Evolutionary conservation across 1,139 yeast species (phyloP).

Genomic region (Blastobotrys petasosporus): DNA sequence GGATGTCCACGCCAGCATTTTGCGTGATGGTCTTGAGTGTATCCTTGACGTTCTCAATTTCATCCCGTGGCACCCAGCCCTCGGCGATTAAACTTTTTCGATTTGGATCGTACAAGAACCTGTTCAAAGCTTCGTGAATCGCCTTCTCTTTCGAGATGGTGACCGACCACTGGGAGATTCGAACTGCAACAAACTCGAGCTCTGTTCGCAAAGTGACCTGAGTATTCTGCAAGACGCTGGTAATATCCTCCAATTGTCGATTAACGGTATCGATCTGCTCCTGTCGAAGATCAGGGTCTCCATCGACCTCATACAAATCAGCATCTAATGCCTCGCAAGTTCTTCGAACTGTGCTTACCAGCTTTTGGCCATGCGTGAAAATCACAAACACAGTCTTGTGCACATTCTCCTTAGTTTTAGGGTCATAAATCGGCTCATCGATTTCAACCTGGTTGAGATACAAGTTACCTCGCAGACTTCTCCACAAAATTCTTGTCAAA

Average conservation of each 20-base stretch:
- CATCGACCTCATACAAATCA: slow-evolving; percentile 59
- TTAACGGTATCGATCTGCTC: slow-evolving; percentile 55
- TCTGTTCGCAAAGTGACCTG: slow-evolving; percentile 66
- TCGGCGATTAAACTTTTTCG: slow-evolving; percentile 92
- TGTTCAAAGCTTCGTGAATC: slow-evolving; percentile 68
- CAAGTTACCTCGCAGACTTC: slow-evolving; percentile 85
- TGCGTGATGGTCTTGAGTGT: slow-evolving; percentile 55
- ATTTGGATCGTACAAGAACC: slow-evolving; percentile 76
- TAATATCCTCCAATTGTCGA: slow-evolving; percentile 55
- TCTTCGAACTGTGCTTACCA: slow-evolving; percentile 60
- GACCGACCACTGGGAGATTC: slow-evolving; percentile 64
- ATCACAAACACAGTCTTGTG: slow-evolving; percentile 72
- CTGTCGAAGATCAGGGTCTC: slow-evolving; percentile 50
- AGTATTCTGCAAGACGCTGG: slow-evolving; percentile 66
- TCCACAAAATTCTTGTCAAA: slow-evolving; percentile 86
- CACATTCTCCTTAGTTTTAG: slow-evolving; percentile 43
- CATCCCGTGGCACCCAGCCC: slow-evolving; percentile 83
- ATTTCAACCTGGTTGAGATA: slow-evolving; percentile 68
- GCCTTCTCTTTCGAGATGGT: slow-evolving; percentile 64
- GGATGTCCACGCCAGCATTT: slow-evolving; percentile 50
- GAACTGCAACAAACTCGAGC: slow-evolving; percentile 66
- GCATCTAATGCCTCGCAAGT: slow-evolving; percentile 87
- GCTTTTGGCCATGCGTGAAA: slow-evolving; percentile 79
- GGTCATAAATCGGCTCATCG: slow-evolving; percentile 50
- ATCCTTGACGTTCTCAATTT: slow-evolving; percentile 41